Evolutionary conservation across 164 flowering plant species (phyloP), one percentile per base, ranked within the genome.

Genomic region (Annona squamosa): DNA sequence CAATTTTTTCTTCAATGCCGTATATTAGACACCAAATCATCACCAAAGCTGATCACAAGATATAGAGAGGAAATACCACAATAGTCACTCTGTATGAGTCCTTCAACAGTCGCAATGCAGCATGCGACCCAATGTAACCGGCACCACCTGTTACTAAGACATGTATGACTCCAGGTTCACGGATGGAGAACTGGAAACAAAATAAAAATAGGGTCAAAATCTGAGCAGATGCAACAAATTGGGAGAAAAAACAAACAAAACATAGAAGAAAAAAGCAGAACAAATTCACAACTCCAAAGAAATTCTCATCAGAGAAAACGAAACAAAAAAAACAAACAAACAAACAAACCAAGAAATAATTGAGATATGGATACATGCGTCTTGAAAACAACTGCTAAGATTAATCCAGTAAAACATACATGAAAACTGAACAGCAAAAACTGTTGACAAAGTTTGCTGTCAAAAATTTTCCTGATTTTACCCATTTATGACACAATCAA

Each of bases 131-230:
- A 77, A 95, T 93, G 76, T 84, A 95, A 46, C 99, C 99, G 77
- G 98, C 99, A 73, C 98, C 98, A 71, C 99, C 99, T 1, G 99
- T 91, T 52, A 95, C 99, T 80, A 95, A 78, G 72, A 93, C 97
- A 83, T 95, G 99, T 5, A 84, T 85, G 4, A 95, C 91, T 52
- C 97, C 99, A 68, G 69, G 76, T 80, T 95, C 97, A 74, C 69
- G 92, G 57, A 48, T 76, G 42, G 95, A 87, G 78, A 95, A 95
- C 99, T 95, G 83, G 48, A 46, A 52, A 52, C 59, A 67, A 56
- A 13, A 42, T 44, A 12, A 73, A 65, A 17, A 57, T 72, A 43
- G 16, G 45, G 19, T n/a, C n/a, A 68, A 68, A 19, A 3, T 45
- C 18, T 68, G 57, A 68, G 46, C 48, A 26, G 41, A n/a, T 9